Evolutionary conservation across 768 basidiomycete genomes (phyloP).

Genomic region (Pilatotrama ljubarskyi): DNA sequence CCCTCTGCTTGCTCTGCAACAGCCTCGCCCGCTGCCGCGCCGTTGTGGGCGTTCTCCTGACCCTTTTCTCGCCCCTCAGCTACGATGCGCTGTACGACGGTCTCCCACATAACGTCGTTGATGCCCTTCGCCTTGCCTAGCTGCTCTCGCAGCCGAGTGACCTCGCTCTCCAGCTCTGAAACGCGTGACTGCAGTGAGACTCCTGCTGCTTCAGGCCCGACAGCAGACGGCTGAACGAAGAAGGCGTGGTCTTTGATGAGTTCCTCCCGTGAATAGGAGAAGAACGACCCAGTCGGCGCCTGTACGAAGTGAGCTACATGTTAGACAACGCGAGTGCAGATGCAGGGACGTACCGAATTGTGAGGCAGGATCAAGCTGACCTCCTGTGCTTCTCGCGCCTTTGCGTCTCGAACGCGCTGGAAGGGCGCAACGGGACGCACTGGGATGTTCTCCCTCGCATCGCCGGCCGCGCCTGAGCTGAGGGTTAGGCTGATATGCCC

Average conservation of each 20-base stretch:
- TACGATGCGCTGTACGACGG: constrained; percentile 66
- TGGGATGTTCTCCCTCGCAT: constrained; percentile 58
- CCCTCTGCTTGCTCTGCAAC: constrained; percentile 12
- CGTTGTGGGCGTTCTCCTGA: constrained; percentile 15
- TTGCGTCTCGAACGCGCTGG: constrained; percentile 70
- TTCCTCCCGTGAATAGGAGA: constrained; percentile 51
- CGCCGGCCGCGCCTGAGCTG: constrained; percentile 34
- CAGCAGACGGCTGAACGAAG: constrained; percentile 53
- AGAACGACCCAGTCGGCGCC: constrained; percentile 26
- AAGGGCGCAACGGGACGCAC: constrained; percentile 68
- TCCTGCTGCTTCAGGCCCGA: constrained; percentile 33
- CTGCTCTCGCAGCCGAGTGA: constrained; percentile 63
- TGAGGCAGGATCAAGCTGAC: constrained; percentile 62
- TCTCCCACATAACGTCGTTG: constrained; percentile 94
- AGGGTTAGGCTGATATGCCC: constrained; percentile 70
- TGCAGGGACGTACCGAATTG: constrained; percentile 38
- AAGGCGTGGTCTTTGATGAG: constrained; percentile 65
- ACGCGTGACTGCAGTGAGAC: constrained; percentile 56
- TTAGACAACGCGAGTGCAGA: neutral
- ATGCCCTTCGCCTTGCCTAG: constrained; percentile 85
- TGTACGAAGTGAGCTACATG: constrained; percentile 8
- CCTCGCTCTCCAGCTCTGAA: constrained; percentile 70
- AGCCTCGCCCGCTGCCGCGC: constrained; percentile 12
- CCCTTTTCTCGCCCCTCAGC: constrained; percentile 37
- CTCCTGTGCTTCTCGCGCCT: constrained; percentile 68